Evolutionary conservation across 1,284 basidiomycete species (phyloP).

Genomic region (Heterobasidion annosum): DNA sequence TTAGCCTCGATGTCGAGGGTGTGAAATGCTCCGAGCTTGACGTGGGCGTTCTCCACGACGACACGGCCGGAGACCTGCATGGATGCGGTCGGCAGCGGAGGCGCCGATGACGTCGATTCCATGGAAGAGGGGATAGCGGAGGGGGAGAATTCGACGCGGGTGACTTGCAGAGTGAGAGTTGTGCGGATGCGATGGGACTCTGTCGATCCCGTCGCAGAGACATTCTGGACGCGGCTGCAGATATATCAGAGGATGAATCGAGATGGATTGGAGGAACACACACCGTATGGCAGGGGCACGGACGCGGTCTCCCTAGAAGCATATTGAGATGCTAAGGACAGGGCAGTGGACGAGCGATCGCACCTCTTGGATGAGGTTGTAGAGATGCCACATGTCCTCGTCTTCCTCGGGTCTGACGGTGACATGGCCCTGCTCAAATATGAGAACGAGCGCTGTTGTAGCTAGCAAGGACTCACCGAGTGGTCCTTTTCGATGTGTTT

Average conservation of each 20-base stretch:
- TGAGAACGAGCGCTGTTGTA: neutral
- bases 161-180: conserved; percentile 80
- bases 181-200: conserved; percentile 86
- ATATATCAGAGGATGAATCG: conserved; percentile 3
- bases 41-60: conserved; percentile 84
- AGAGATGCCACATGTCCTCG: conserved; percentile 99
- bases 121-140: conserved; percentile 40
- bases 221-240: conserved; percentile 59
- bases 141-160: conserved; percentile 61
- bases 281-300: conserved; percentile 85
- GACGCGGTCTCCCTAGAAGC: conserved; percentile 67
- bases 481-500: conserved; percentile 76
- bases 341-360: conserved; percentile 9
- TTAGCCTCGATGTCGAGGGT: conserved; percentile 92
- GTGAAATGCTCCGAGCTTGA: conserved; percentile 92
- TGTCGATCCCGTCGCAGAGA: conserved; percentile 88
- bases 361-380: conserved; percentile 86
- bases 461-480: conserved; percentile 39
- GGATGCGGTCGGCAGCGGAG: conserved; percentile 43
- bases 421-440: conserved; percentile 64
- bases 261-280: neutral
- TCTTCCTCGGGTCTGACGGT: conserved; percentile 90
- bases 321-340: conserved; percentile 4
- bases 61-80: conserved; percentile 89
- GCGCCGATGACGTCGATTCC: conserved; percentile 31